Base-by-base conservation (phyloP, 2,329 filamentous ascomycete species). In the Periconia sp. region DNA sequence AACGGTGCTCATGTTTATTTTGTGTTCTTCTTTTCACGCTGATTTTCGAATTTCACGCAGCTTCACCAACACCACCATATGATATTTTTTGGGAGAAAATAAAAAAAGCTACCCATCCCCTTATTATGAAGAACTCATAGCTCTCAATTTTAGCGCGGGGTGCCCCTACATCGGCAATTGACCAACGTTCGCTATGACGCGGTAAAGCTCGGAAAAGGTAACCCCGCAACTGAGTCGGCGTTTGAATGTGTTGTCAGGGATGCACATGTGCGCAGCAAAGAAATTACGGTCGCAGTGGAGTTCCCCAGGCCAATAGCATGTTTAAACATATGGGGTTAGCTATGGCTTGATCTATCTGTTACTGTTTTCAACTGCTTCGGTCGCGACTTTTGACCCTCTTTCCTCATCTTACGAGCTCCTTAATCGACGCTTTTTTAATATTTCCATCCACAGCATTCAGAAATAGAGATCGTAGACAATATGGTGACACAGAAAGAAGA, bases 401-500 rank as follows among this genome's bases (percentile, higher is more conserved):
- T 27, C 8, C 23, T 27, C 23, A 8, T 27, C 5, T 27, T 27
- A 27, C 23, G 23, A 27, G 23, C 23, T 27, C 8, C 23, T 8
- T 27, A 8, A 27, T 27, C 23, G 3, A 8, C 5, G 23, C 5
- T 3, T 3, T 41, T 41, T 41, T n/a, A 6, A 10, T n/a, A 5
- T 41, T 41, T 41, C 5, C 11, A 5, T 10, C 3, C 23, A 27
- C 23, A 27, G 8, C 23, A 8, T 27, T 8, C 23, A 27, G 18
- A 8, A 5, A 27, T 5, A 27, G 23, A 27, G 5, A 27, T 27
- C 23, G 8, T 27, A 27, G 13, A 50, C 33, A 60, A 19, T 15
- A 71, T 69, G 64, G 44, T 63, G 8, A 46, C 60, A 50, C 57
- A 67, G 37, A 50, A 53, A 19, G 69, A 47, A 60, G 70, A 73